Base-by-base conservation (phyloP, 176 grass and related monocot genomes). In the Microstegium vimineum region DNA sequence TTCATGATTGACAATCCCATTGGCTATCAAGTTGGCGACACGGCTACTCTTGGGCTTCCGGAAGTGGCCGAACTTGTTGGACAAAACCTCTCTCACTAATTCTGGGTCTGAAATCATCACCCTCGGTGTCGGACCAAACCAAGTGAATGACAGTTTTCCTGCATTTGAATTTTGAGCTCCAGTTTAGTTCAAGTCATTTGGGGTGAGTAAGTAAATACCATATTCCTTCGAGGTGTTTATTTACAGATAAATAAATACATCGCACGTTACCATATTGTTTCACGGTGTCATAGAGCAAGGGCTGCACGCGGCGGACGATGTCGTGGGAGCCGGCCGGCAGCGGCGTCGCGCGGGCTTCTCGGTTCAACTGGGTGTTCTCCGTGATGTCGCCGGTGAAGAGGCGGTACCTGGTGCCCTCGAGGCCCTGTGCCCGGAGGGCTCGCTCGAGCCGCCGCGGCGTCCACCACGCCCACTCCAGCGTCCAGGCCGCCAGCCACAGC, bases 51-150 rank as follows among this genome's bases (percentile, higher is more conserved):
- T 45, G 34, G 4, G 37, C 46, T 85, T 90, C 10, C 40, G 83
- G 43, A 57, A 92, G 66, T 94, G 79, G 12, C 90, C 88, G 78
- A 83, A 90, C 59, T 92, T 92, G 34, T 88, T 92, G 2, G 75
- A 86, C 43, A 96, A 23, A 31, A 91, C 62, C 26, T 93, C 85
- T 66, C 27, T 89, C n/a, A 82, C 77, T 81, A 85, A 59, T 17
- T 89, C 76, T 1, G 85, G 93, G 84, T 96, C 88, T 23, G n/a
- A 31, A 30, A 96, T 37, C 22, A 66, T 82, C 43, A 96, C 86
- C 51, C 86, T 76, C n/a, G 90, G 90, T 17, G 38, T 22, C 27
- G 88, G 72, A 4, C 93, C 90, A 69, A 93, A 82, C 93, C 90
- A 93, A 57, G 60, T 87, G 69, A 93, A 90, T 2, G 88, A 87